Evolutionary conservation across 2,329 filamentous ascomycete species (phyloP).

Genomic region (Ascomycota sp.): DNA sequence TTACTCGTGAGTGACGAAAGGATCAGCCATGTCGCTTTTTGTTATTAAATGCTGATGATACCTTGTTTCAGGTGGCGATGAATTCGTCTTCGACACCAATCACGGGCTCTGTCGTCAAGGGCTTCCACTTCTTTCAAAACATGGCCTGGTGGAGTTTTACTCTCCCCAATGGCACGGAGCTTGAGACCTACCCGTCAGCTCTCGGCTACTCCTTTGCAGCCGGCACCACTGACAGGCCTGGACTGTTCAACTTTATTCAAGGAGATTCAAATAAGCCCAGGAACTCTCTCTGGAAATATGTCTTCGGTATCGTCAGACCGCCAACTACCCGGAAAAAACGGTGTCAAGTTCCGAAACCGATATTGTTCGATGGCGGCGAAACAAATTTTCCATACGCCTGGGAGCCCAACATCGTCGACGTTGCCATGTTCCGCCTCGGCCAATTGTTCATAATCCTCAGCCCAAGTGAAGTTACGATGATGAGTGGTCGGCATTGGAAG

Average conservation of each 20-base stretch:
- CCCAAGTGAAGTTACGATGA: conserved; percentile 77
- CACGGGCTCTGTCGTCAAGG: conserved; percentile 43
- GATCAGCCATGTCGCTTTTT: not conserved
- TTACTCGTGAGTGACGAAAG: conserved; percentile 10
- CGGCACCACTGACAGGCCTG: conserved; percentile 79
- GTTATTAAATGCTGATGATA: not conserved
- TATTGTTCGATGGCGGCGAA: conserved; percentile 75
- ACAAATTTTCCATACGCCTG: conserved; percentile 58
- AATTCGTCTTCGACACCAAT: conserved; percentile 26
- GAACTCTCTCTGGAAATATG: conserved; percentile 47
- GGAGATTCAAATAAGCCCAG: conserved; percentile 47
- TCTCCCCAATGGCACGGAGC: conserved; percentile 50
- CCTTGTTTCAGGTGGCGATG: conserved; percentile 28
- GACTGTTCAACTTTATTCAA: conserved; percentile 83
- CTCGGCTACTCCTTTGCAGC: conserved; percentile 85
- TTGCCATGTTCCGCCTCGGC: conserved; percentile 69
- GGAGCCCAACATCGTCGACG: conserved; percentile 79
- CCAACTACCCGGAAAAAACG: conserved; percentile 48
- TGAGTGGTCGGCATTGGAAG: conserved; percentile 79
- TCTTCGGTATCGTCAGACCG: conserved; percentile 49
- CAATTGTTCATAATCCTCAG: conserved; percentile 69
- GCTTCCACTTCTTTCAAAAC: conserved; percentile 71
- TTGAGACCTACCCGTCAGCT: conserved; percentile 64
- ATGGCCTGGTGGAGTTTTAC: conserved; percentile 56
- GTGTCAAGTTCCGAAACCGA: conserved; percentile 67